Conservation (phyloP, 2,329 filamentous ascomycete species). For the Colletotrichum lupini region DNA sequence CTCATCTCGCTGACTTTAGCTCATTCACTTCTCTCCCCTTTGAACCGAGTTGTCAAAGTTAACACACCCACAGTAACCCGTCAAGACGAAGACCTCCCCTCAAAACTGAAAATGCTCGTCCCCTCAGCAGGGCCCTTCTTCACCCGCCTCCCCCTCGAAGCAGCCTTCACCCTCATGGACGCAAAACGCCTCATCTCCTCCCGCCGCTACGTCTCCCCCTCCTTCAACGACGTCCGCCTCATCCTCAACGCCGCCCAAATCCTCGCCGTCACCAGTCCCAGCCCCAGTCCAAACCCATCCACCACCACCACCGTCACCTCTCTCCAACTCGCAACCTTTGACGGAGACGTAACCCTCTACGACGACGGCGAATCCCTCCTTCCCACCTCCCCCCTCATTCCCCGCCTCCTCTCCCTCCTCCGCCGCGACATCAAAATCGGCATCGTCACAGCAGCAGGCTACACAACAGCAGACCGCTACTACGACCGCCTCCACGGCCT, state of each 20-base stretch:
- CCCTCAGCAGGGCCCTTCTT: conserved; percentile 95
- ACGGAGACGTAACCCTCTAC: conserved; percentile 97
- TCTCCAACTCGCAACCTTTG: conserved; percentile 91
- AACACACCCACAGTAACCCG: conserved; percentile 69
- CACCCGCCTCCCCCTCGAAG: conserved; percentile 85
- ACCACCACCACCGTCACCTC: conserved; percentile 58
- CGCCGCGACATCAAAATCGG: conserved; percentile 84
- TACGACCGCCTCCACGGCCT: conserved; percentile 88
- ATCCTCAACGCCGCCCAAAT: conserved; percentile 95
- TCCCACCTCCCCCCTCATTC: background rate
- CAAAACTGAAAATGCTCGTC: conserved; percentile 92
- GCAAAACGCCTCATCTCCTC: conserved; percentile 86
- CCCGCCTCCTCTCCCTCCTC: conserved; percentile 68
- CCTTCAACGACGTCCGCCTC: conserved; percentile 95
- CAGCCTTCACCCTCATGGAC: conserved; percentile 94
- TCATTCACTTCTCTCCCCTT: background rate
- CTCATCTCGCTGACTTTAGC: background rate
- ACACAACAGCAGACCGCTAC: conserved; percentile 88
- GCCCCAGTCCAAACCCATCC: too few relatives aligned
- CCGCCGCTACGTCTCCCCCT: conserved; percentile 91
- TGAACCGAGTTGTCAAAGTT: background rate
- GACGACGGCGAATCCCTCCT: conserved; percentile 79
- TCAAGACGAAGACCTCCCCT: conserved; percentile 76
- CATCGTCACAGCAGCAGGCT: conserved; percentile 96
- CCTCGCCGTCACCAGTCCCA: conserved; percentile 78